Evolutionary conservation across 2,329 filamentous ascomycete genomes (phyloP), one percentile per base, ranked within the genome.

Genomic region (Fusarium oligoseptatum): DNA sequence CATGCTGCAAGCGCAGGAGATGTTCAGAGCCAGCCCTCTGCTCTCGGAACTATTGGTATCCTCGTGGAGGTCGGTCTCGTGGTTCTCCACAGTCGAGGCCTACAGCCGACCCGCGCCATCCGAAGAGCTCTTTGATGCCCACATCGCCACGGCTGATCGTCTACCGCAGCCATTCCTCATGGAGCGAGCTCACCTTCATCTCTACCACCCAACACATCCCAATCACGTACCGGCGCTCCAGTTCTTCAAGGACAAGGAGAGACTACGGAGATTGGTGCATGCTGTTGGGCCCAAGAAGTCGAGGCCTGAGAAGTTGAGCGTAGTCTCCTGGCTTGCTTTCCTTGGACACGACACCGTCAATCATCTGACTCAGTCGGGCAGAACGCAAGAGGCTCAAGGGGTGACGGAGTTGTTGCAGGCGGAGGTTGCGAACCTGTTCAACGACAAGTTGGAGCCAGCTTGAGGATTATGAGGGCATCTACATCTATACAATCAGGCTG

Each of bases 171-270:
- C 82, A 2, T 79, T 86, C 41, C 77, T 78, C 9, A 78, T 90
- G 9, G 86, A 89, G 60, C 82, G 84, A 36, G 89, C 89, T 0
- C 89, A 91, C 72, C 82, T 91, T 4, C 83, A 87, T 32, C 82
- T 91, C 2, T 83, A 88, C 66, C 89, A 91, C 75, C 89, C 89
- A 0, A 86, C 86, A 0, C 82, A 82, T 3, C 89, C 89, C 0
- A 84, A 85, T 29, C 83, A 86, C 24, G 79, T 81, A 3, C 83
- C 84, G 1, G 89, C 89, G 0, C 75, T 91, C 12, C 76, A 83
- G 3, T 85, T 87, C 63, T 84, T 91, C 68, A 72, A 77, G 52
- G 77, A 84, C 60, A 81, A 76, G 66, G 66, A 80, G 36, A 78
- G 72, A 34, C 65, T 84, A 36, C 77, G 80, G 60, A 76, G 71